phyloP scores from a whole-genome alignment of 306 rosid genomes.

The Gillenia trifoliata region DNA sequence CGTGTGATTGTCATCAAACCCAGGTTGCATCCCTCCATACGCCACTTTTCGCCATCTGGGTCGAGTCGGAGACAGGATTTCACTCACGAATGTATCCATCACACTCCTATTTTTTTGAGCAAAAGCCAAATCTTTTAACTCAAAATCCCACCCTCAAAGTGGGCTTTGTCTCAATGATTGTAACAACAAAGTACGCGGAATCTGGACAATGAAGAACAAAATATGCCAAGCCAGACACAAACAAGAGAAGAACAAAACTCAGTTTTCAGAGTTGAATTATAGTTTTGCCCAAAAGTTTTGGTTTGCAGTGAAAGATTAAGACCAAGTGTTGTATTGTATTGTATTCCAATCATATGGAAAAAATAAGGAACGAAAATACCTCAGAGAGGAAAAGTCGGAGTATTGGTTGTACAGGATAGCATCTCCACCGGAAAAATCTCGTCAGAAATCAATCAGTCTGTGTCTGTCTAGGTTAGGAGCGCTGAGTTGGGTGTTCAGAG shows the following conservation, averaged over 20 bases:
- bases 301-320: no score
- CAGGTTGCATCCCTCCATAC: constrained; percentile 94
- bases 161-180: no score
- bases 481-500: background rate
- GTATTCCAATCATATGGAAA: no score
- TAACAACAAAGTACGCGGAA: background rate
- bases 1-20: constrained; percentile 80
- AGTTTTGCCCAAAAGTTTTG: no score
- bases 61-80: constrained; percentile 28
- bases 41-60: constrained; percentile 88
- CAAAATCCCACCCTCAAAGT: background rate
- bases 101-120: background rate
- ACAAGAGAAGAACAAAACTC: background rate
- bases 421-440: background rate
- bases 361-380: background rate
- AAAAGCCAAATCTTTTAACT: background rate
- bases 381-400: background rate
- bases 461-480: background rate
- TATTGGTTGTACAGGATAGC: background rate
- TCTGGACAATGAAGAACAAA: background rate
- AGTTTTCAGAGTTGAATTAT: background rate
- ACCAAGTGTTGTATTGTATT: no score
- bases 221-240: background rate
- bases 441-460: background rate
- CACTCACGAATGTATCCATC: constrained; percentile 40